These are phyloP conservation scores for Camillea tinctor DNA, from an alignment of 2,329 filamentous ascomycete species.

Conservation along the genomic window DNA sequence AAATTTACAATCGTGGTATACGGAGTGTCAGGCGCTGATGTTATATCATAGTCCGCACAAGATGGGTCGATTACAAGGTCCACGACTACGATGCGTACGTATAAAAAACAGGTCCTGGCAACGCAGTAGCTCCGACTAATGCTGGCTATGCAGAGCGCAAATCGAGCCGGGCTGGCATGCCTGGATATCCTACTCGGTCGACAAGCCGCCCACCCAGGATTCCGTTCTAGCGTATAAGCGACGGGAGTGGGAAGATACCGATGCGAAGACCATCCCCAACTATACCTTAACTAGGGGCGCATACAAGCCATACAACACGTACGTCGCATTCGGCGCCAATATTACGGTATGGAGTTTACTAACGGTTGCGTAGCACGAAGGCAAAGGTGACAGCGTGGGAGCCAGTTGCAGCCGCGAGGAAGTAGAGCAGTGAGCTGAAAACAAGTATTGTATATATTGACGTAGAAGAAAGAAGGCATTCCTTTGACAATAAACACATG, in stretches of 20 bases:
- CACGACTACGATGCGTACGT: conserved; percentile 76
- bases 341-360: conserved; percentile 6
- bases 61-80: conserved; percentile 97
- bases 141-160: conserved; percentile 56
- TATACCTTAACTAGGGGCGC: conserved; percentile 73
- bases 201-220: conserved; percentile 80
- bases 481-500: neutral
- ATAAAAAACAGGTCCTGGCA: neutral
- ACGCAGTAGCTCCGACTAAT: conserved; percentile 11
- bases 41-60: conserved; percentile 69
- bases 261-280: conserved; percentile 68
- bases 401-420: conserved; percentile 37
- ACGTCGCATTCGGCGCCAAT: conserved; percentile 42
- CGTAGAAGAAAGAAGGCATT: neutral
- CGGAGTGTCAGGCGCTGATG: conserved; percentile 3
- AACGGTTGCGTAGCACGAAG: conserved; percentile 43
- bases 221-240: conserved; percentile 64
- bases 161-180: conserved; percentile 98
- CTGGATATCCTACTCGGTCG: conserved; percentile 93
- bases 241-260: conserved; percentile 72
- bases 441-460: conserved; percentile 17
- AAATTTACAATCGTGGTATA: neutral
- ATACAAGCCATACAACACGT: conserved; percentile 96
- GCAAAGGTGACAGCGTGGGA: conserved; percentile 55
- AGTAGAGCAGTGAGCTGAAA: conserved; percentile 16